These are phyloP conservation scores for Penicillium paneum DNA, from an alignment of 2,329 filamentous ascomycete species.

Conservation along the genomic window DNA sequence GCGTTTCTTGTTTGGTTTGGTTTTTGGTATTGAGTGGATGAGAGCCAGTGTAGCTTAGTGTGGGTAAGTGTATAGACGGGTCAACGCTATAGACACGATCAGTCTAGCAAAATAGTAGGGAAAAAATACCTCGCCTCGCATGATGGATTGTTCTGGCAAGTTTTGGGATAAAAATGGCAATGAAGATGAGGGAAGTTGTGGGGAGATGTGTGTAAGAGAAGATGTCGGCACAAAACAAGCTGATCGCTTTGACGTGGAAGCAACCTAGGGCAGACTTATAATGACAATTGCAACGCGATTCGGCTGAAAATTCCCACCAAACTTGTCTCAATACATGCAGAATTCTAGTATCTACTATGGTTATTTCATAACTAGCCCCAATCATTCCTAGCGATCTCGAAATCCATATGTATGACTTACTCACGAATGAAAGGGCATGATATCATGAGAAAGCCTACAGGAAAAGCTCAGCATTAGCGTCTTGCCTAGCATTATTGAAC, in stretches of 20 bases:
- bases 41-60: neutral
- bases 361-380: too few relatives aligned
- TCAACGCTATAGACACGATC: neutral
- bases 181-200: neutral
- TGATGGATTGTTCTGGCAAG: neutral
- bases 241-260: neutral
- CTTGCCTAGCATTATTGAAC: slow-evolving; percentile 1
- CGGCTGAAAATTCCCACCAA: neutral
- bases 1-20: neutral
- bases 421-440: neutral
- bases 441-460: too few relatives aligned
- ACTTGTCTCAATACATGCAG: neutral
- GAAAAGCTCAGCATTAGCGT: neutral
- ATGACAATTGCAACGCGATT: neutral
- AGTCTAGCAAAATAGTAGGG: neutral
- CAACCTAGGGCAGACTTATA: neutral
- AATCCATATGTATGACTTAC: neutral
- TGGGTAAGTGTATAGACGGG: neutral
- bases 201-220: neutral
- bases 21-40: neutral
- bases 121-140: slow-evolving; percentile 3
- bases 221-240: neutral
- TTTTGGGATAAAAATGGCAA: neutral
- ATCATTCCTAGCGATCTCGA: neutral
- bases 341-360: neutral